These are phyloP conservation scores for Penicillium oxalicum DNA, from an alignment of 2,329 filamentous ascomycete genomes.

Conservation along the genomic window DNA sequence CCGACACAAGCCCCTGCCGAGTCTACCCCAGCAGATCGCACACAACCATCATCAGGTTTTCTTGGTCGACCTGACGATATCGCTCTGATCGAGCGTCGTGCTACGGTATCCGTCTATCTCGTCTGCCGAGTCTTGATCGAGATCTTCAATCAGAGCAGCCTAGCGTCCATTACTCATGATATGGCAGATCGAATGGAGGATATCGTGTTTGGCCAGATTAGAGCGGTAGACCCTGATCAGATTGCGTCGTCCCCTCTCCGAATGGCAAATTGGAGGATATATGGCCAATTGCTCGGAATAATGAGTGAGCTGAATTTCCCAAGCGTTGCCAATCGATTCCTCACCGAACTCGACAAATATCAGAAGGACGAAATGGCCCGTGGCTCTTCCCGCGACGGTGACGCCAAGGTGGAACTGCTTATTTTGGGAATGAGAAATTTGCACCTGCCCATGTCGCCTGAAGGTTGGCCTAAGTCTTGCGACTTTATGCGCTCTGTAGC, in stretches of 20 bases:
- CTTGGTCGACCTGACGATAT: constrained; percentile 61
- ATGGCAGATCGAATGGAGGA: constrained; percentile 92
- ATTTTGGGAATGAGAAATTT: constrained; percentile 89
- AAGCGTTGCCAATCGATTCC: constrained; percentile 74
- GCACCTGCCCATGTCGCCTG: constrained; percentile 65
- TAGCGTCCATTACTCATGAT: constrained; percentile 75
- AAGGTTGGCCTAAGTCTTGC: constrained; percentile 78
- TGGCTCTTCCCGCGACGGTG: constrained; percentile 52
- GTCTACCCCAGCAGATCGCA: constrained; percentile 24
- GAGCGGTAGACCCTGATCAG: constrained; percentile 78
- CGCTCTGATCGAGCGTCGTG: constrained; percentile 76
- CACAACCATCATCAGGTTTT: constrained; percentile 28
- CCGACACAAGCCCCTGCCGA: constrained; percentile 49
- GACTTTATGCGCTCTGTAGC: constrained; percentile 80
- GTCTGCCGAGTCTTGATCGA: constrained; percentile 90
- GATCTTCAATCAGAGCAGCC: constrained; percentile 82
- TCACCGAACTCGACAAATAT: constrained; percentile 70
- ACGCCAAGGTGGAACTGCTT: constrained; percentile 79
- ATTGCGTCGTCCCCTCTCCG: constrained; percentile 65
- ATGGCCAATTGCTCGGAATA: constrained; percentile 84
- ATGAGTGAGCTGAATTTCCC: constrained; percentile 92
- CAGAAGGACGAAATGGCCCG: constrained; percentile 62
- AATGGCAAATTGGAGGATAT: constrained; percentile 92
- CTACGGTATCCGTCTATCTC: constrained; percentile 92
- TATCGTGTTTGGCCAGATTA: constrained; percentile 94